Base-by-base conservation (phyloP, 495 filamentous ascomycete genomes). In the Aspergillus bridgeri region DNA sequence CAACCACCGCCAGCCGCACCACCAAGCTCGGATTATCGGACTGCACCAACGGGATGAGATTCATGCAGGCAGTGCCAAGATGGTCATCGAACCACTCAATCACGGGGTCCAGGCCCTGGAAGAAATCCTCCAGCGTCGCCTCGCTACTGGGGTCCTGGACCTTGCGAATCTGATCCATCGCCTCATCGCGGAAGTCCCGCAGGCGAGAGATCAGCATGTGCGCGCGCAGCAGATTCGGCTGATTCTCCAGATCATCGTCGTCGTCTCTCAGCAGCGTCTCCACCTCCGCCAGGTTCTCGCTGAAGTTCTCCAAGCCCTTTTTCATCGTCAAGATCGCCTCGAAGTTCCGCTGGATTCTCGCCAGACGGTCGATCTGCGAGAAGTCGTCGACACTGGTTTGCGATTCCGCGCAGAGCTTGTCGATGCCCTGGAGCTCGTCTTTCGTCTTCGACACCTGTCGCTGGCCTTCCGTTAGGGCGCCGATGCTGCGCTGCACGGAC, bases 381-480 rank as follows among this genome's bases (percentile, higher is more conserved):
- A 99, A 99, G 75, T 98, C 94, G 57, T 87, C 84, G 56, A 98
- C 96, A 83, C 96, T 96, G 65, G 89, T 86, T 76, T 98, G 93
- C 50, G 91, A 89, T 70, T 98, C 95, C 58, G 90, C 89, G 75
- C 94, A 98, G 51, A 99, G 82, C 78, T 92, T 93, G 74, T 98
- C 95, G 70, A 99, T 97, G 74, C 94, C 94, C 79, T 92, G 88
- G 80, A 99, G 92, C 78, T 98, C 94, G 65, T 98, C 95, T 72
- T 93, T 93, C 65, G 96, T 96, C 60, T 86, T 83, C 59, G 89
- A 85, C 13, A 98, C 86, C 49, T 87, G 89, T 62, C 90, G 85
- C 71, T 96, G 91, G 50, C 91, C 92, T 72, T 96, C 91, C 43
- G 81, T 83, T 57, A 98, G 86, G 38, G 86, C 84, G 55, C 77